Base-by-base conservation (phyloP, 2,329 filamentous ascomycete species). In the Talaromyces sp. region DNA sequence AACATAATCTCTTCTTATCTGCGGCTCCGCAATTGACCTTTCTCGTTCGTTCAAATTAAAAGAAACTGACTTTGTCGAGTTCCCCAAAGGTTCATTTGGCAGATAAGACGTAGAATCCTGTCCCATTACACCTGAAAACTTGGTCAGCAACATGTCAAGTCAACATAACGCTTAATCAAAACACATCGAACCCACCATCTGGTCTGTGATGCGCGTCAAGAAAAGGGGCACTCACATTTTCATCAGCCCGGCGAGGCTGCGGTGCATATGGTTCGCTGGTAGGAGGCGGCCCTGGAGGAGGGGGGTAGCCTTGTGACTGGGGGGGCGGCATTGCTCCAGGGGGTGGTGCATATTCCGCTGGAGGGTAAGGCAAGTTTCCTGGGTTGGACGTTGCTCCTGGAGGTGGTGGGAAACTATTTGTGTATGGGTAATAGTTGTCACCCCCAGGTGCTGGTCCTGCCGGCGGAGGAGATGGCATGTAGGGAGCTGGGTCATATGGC, bases 221-320 rank as follows among this genome's bases (percentile, higher is more conserved):
- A 69, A 70, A 65, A 67, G 69, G 71, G 72, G 72, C 72, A 80
- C 79, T 81, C 78, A 82, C 80, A 79, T 81, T 81, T 70, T 81
- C 79, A 71, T 80, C 78, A 62, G 72, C 74, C 65, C 76, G 72
- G 64, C 73, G 70, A 56, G 73, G 70, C 67, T 70, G 68, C 30
- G 73, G 67, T 27, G 73, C 72, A 63, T 79, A 79, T n/a, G 72
- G 70, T 61, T 78, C 74, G 33, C 71, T 68, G 58, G 69, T 73
- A 55, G 70, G 69, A 28, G 71, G 71, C 47, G 71, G 68, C 55
- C 68, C 74, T 51, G 69, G 69, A 36, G 71, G 71, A 55, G 72
- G 69, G 54, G 71, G 73, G 64, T 78, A 77, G 52, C 71, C 71
- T 64, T 78, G 77, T 17, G 70, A 65, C 60, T 75, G 76, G 4